Evolutionary conservation across 176 grass and related monocot species (phyloP), one percentile per base, ranked within the genome.

Genomic region (Eragrostis curvula): DNA sequence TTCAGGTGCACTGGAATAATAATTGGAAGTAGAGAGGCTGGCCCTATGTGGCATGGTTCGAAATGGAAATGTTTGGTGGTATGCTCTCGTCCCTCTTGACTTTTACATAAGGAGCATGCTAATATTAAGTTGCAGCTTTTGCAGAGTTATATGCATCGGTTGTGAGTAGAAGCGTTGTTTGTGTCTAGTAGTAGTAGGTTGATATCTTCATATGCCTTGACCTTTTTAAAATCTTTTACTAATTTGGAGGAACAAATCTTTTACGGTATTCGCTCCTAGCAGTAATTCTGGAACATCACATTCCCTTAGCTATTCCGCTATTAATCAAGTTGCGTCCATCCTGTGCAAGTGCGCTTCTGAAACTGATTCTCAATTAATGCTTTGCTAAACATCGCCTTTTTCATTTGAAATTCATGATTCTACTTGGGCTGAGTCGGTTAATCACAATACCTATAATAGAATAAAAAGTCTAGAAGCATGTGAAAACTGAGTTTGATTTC

Each of bases 11-110:
- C 81, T 51, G 96, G 92, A 70, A 61, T 95, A 65, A 91, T 98
- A 75, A 86, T 85, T 84, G 96, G 92, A 76, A 95, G 80, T 63
- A 75, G 85, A 42, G 92, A 95, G 29, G 40, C 83, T 46, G 96
- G 91, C 18, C 90, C 82, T 64, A 63, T 93, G 69, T 95, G 88
- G 89, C 85, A 88, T 85, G 91, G 90, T 87, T 98, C 96, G 42
- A 98, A 95, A 83, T 98, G 96, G 96, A 93, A 88, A 93, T 93
- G 88, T 80, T 81, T 98, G 47, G 76, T 88, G 88, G 96, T 98
- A 88, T 47, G 77, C 44, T 61, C 20, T 77, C 59, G 40, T 74
- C 40, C 62, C 48, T 75, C 7, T 17, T 83, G 40, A 55, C 64
- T 85, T 70, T 49, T 66, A 81, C 56, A 57, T 81, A 2, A 47